Base-by-base conservation (phyloP, 2,329 filamentous ascomycete species). In the Orbilia ellipsospora region DNA sequence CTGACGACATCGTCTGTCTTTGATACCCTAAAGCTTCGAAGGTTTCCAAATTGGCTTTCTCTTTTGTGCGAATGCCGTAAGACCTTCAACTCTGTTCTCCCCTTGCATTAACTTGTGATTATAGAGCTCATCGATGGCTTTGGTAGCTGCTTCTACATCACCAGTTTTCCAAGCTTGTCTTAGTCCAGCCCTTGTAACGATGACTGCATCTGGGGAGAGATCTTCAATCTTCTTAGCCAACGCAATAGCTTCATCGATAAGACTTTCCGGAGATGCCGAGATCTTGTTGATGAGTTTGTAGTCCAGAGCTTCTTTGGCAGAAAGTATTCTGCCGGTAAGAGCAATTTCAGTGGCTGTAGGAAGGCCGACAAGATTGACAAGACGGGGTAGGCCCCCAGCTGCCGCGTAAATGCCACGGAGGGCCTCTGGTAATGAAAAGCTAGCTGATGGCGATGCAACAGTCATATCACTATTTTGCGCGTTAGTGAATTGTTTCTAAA, bases 31-130 rank as follows among this genome's bases (percentile, higher is more conserved):
- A 78, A 90, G 79, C 81, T 89, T 89, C 80, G 87, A 89, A 69
- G 88, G 84, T 79, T 84, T 87, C 90, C 91, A 94, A 44, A 84
- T 84, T 1, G 91, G 88, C 82, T 87, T 86, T 80, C 90, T 85
- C 85, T 89, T 92, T 85, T 93, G 90, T 16, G 91, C 89, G 84
- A 94, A 94, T 74, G 90, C 91, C 82, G 81, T 84, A 18, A 94
- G 84, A 0, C 92, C 92, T 82, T 94, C 91, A 66, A 86, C 87
- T 82, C 92, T 89, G 82, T 94, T 94, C 78, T 91, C 89, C 0
- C 88, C 90, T 1, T 84, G 85, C 77, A 89, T 85, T 67, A 94
- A 84, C 73, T 84, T 84, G 64, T 83, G 83, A 79, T 87, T 90
- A 84, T 89, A 87, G 1, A 85, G 86, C 64, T 88, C 85, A 15